Evolutionary conservation across 805 yeast genomes (phyloP).

Genomic region (Saccharomycopsis sp.): DNA sequence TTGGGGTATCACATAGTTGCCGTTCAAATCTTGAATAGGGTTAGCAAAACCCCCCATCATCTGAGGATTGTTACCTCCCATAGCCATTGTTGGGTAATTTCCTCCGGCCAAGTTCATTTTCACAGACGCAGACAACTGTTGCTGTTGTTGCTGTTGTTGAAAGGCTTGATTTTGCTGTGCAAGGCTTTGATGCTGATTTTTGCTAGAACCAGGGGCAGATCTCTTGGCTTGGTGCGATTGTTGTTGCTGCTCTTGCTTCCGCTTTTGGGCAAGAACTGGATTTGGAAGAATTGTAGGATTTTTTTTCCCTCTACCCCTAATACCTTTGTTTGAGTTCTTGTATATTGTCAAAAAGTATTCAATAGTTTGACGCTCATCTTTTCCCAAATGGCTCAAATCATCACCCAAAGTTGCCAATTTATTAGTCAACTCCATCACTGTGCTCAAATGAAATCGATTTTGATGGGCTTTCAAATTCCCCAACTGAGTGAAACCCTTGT

Average conservation of each 20-base stretch:
- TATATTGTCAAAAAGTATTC: conserved; percentile 74
- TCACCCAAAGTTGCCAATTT: conserved; percentile 56
- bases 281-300: neutral
- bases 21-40: too few species aligned
- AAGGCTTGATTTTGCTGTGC: too few species aligned
- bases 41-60: too few species aligned
- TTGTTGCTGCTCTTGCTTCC: neutral
- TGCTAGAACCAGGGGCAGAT: too few species aligned
- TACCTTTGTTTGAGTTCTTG: conserved; percentile 84
- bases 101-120: too few species aligned
- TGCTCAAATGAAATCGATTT: conserved; percentile 72
- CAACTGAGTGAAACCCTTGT: conserved; percentile 79
- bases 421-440: conserved; percentile 58
- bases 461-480: conserved; percentile 94
- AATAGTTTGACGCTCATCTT: conserved; percentile 58
- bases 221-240: too few species aligned
- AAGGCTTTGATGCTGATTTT: too few species aligned
- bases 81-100: too few species aligned
- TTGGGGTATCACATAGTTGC: too few species aligned
- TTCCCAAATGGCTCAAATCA: conserved; percentile 39
- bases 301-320: conserved; percentile 77
- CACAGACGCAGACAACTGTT: too few species aligned
- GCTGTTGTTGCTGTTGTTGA: conserved; percentile 2
- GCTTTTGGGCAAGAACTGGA: neutral
- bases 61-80: too few species aligned